phyloP scores from a whole-genome alignment of 116 monocot species.

The Phalaenopsis hybrid region DNA sequence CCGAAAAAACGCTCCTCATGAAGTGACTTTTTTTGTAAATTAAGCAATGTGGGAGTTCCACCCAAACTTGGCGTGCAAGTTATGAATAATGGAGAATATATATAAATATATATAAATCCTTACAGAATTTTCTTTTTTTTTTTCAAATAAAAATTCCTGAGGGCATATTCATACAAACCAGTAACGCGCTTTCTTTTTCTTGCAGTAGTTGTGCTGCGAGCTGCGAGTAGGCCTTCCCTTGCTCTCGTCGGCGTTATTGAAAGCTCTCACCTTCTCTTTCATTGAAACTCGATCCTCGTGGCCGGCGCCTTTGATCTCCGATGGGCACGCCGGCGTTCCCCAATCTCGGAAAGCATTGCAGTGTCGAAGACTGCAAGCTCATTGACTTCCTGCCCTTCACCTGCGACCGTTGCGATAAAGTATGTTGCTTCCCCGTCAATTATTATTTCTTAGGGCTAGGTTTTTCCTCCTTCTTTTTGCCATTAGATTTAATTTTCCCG shows the following conservation, averaged over 20 bases:
- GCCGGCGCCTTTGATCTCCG: neutral
- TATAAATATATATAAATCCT: too few species aligned
- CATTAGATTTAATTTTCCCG: neutral
- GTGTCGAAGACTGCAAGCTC: conserved; percentile 25
- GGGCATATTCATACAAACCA: neutral
- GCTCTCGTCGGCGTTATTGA: neutral
- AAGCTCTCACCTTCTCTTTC: neutral
- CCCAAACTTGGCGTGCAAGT: too few species aligned
- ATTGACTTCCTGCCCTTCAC: conserved; percentile 27
- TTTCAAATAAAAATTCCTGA: too few species aligned
- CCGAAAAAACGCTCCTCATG: too few species aligned
- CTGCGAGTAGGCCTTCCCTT: neutral
- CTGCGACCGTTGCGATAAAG: conserved; percentile 23
- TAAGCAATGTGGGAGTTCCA: too few species aligned
- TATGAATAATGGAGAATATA: too few species aligned
- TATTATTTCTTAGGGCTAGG: neutral
- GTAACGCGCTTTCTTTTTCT: neutral
- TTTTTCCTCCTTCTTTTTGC: neutral
- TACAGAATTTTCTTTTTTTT: too few species aligned
- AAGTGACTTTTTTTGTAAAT: too few species aligned
- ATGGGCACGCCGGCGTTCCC: conserved; percentile 32
- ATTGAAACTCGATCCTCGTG: neutral
- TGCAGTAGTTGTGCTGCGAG: neutral
- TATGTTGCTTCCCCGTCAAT: neutral
- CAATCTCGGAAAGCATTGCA: conserved; percentile 27